Evolutionary conservation across 2,329 filamentous ascomycete genomes (phyloP), one percentile per base, ranked within the genome.

Genomic region (Mollisiaceae sp.): DNA sequence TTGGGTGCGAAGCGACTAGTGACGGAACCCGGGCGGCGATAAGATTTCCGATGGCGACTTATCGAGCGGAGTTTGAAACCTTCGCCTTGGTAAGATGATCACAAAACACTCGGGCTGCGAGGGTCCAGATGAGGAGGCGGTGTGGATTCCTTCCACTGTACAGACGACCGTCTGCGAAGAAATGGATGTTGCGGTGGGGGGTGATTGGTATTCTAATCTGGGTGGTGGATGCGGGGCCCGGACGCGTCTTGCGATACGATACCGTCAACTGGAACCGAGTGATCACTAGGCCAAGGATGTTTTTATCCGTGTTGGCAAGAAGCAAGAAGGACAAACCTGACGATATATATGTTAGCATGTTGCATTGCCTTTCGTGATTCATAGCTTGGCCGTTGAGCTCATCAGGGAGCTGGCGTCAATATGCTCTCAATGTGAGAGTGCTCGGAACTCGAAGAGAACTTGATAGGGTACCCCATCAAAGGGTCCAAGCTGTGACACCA

Each of bases 221-320:
- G n/a, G 4, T 8, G 22, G 14, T 11, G 2, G 27, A 32, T 54
- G 50, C 50, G 50, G 50, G 20, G 47, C 47, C 2, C 11, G 47
- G 22, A 24, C 11, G 47, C n/a, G 15, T 8, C 15, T 36, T 58
- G 35, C 18, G 55, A 58, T 39, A 22, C 18, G 22, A 22, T 8
- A 15, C 56, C 56, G n/a, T n/a, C n/a, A n/a, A n/a, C n/a, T n/a
- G n/a, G n/a, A n/a, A n/a, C n/a, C n/a, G 56, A 59, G 18, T 27
- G 18, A 59, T 45, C 38, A 59, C 32, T 36, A 27, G n/a, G 47
- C 45, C 38, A 41, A 27, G 24, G 24, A 61, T 41, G 45, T 35
- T 14, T 61, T 61, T 61, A 61, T 54, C 59, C 59, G 59, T 61
- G 20, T 61, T 35, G 2, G 35, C 32, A 41, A 27, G 22, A 22